These are phyloP conservation scores for Parathielavia hyrcaniae DNA, from an alignment of 495 filamentous ascomycete species.

Conservation along the genomic window DNA sequence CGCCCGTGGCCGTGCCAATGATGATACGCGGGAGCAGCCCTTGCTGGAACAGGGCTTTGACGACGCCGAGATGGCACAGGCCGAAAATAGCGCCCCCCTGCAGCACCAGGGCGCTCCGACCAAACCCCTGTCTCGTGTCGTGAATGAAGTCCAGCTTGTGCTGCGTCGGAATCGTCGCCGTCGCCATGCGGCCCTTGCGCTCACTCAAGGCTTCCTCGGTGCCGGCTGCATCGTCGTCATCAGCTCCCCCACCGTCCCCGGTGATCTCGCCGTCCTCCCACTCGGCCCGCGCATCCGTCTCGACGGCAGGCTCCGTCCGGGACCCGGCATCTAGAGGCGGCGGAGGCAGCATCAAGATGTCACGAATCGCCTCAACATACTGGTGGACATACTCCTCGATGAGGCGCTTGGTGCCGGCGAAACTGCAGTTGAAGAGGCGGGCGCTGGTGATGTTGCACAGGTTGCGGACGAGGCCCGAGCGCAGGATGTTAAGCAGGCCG, in stretches of 20 bases:
- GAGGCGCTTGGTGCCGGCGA: slow-evolving; percentile 80
- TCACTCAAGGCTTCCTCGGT: neutral
- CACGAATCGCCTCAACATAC: slow-evolving; percentile 70
- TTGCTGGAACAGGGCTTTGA: slow-evolving; percentile 79
- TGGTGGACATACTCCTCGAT: slow-evolving; percentile 90
- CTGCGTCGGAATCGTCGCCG: slow-evolving; percentile 58
- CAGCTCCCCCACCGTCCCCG: neutral
- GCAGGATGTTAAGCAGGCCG: slow-evolving; percentile 68
- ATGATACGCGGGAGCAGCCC: slow-evolving; percentile 85
- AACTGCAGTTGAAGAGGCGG: slow-evolving; percentile 78
- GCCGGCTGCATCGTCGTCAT: neutral
- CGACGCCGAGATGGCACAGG: slow-evolving; percentile 82
- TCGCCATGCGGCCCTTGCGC: slow-evolving; percentile 9
- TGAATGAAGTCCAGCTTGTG: slow-evolving; percentile 82
- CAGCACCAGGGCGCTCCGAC: slow-evolving; percentile 75
- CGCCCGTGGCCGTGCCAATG: slow-evolving; percentile 83
- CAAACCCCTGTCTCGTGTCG: slow-evolving; percentile 86
- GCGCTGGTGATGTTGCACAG: slow-evolving; percentile 82
- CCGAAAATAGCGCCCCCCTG: slow-evolving; percentile 93
- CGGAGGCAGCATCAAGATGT: slow-evolving; percentile 68
- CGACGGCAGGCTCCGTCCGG: slow-evolving; percentile 11
- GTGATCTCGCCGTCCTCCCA: slow-evolving; percentile 8
- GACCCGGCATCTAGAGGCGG: slow-evolving; percentile 21
- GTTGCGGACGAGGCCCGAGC: slow-evolving; percentile 83
- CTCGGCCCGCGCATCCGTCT: neutral